Evolutionary conservation across 805 yeast genomes (phyloP), one percentile per base, ranked within the genome.

Genomic region (Torulaspora delbrueckii): DNA sequence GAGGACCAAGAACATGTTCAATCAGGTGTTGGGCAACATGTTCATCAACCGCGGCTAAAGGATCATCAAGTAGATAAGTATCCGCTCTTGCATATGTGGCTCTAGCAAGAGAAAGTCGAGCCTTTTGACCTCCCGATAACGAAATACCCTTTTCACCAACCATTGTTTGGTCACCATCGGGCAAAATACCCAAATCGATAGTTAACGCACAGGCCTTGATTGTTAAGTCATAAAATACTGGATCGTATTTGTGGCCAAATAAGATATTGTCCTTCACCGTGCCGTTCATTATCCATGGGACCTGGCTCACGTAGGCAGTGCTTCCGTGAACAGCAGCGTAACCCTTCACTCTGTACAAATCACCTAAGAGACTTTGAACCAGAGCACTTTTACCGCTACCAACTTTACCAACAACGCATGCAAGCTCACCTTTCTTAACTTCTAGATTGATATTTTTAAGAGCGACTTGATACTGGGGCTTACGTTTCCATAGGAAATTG

Each of bases 91-190:
- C 78, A 63, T 93, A 93, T 8, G 93, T 96, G 9, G 99, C 97
- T 63, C 99, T 79, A 0, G 99, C 99, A 43, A 93, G 75, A 1
- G 96, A 82, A 30, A 93, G 75, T 64, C 99, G 81, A 0, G 99
- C 98, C 74, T 93, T 93, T 67, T 93, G 99, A 37, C 99, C 99
- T 42, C 99, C 99, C 34, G 96, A 86, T 40, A 93, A 73, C 10
- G 97, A 87, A 42, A 93, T 90, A 53, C 99, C 99, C 65, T 91
- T 88, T 69, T 93, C 99, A 52, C 99, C 99, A 47, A 93, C 98
- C 56, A 86, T 79, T 5, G 99, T 93, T 42, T 74, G 74, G 63
- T 93, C 98, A 44, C 96, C 96, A 59, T 87, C 86, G 1, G 96
- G 88, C 48, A 93, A 74, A 25, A 82, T 79, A 25, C 76, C 78